These are phyloP conservation scores for Botryotinia globosa DNA, from an alignment of 2,329 filamentous ascomycete species.

Conservation along the genomic window DNA sequence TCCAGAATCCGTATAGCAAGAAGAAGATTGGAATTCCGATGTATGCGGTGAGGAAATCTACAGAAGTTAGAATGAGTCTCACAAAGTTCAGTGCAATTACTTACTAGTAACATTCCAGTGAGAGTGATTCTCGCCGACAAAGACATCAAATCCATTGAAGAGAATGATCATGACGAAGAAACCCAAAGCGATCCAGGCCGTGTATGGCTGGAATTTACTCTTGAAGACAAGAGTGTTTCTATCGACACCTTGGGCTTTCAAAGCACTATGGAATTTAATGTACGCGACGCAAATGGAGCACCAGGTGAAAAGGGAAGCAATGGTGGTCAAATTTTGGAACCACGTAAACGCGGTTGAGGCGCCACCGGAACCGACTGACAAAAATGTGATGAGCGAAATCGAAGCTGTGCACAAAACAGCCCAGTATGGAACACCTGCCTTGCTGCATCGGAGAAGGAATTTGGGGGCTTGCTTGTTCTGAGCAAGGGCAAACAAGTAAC, in stretches of 20 bases:
- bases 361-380: conserved; percentile 60
- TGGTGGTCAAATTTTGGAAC: conserved; percentile 59
- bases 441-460: conserved; percentile 59
- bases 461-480: conserved; percentile 65
- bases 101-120: conserved; percentile 62
- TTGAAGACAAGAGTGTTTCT: conserved; percentile 68
- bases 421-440: conserved; percentile 65
- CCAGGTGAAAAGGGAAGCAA: conserved; percentile 73
- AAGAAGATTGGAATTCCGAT: conserved; percentile 72
- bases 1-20: conserved; percentile 67
- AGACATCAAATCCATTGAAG: conserved; percentile 73
- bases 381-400: conserved; percentile 69
- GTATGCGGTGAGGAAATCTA: conserved; percentile 72
- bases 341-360: conserved; percentile 41
- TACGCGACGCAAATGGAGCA: conserved; percentile 68
- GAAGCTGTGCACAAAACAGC: conserved; percentile 64
- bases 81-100: conserved; percentile 4
- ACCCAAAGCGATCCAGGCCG: conserved; percentile 61
- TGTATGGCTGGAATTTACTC: conserved; percentile 66
- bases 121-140: conserved; percentile 54
- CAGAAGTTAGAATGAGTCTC: conserved; percentile 54
- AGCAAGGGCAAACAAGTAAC: conserved; percentile 44
- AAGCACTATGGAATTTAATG: conserved; percentile 67
- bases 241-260: conserved; percentile 65
- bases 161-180: conserved; percentile 70